Evolutionary conservation across 805 yeast genomes (phyloP).

Genomic region (Suhomyces tanzawaensis): DNA sequence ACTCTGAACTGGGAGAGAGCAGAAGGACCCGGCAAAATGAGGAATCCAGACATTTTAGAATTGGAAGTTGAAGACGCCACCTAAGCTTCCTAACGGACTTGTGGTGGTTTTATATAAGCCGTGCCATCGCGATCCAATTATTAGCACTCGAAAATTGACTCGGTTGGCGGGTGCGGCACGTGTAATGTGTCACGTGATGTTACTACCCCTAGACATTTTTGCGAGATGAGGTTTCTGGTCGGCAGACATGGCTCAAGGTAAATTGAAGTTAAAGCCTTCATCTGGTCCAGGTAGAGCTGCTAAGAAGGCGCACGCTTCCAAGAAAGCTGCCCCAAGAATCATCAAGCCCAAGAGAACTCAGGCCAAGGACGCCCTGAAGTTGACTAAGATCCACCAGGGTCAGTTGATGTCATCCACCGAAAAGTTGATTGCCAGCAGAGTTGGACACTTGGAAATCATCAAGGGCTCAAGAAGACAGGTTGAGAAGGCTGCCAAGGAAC

Average conservation of each 20-base stretch:
- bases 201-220: not conserved
- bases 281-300: conserved; percentile 48
- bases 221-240: not conserved
- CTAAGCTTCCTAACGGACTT: not conserved
- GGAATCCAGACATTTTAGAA: conserved; percentile 16
- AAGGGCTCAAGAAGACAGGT: conserved; percentile 87
- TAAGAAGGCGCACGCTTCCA: conserved; percentile 62
- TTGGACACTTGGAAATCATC: conserved; percentile 88
- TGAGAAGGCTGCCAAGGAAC: conserved; percentile 57
- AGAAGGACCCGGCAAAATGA: conserved; percentile 76
- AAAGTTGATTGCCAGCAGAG: conserved; percentile 80
- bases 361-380: conserved; percentile 44
- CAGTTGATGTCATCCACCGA: conserved; percentile 67
- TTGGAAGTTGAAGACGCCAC: not conserved
- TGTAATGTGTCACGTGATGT: not conserved
- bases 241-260: conserved; percentile 71
- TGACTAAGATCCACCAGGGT: conserved; percentile 56
- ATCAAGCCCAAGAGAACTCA: conserved; percentile 65
- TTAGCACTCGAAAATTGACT: not conserved
- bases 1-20: conserved; percentile 89
- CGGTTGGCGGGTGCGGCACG: not conserved
- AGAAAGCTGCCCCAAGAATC: conserved; percentile 70
- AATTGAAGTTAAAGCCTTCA: conserved; percentile 50
- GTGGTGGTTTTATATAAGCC: not conserved
- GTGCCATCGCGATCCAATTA: not conserved